A percentile compares a stretch with the other conserved stretches of the same genome.
Evolutionary conservation across 164 flowering plant species (phyloP).

Genomic region (Sextonia rubra): DNA sequence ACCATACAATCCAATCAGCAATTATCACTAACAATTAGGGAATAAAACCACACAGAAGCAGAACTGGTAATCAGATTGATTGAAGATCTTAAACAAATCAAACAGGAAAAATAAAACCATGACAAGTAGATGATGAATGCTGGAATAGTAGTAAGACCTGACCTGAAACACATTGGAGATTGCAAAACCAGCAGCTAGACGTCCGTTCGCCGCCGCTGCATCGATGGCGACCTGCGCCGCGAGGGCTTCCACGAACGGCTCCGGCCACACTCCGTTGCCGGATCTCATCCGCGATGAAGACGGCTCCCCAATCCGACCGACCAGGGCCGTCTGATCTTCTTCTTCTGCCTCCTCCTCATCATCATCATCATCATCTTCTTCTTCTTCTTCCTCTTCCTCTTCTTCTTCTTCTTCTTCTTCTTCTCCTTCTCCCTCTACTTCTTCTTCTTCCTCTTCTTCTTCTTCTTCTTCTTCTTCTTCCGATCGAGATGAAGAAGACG

Average conservation of each 20-base stretch:
- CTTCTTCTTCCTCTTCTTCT: slow-evolving; percentile 10
- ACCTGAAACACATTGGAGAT: slow-evolving; percentile 68
- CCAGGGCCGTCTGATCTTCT: not conserved
- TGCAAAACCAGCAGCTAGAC: slow-evolving; percentile 63
- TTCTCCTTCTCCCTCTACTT: not conserved
- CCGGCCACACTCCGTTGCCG: slow-evolving; percentile 71
- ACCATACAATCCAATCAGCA: too few relatives aligned
- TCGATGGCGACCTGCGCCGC: slow-evolving; percentile 62
- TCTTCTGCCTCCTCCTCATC: not conserved
- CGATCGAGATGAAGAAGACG: slow-evolving; percentile 34
- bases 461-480: slow-evolving; percentile 15
- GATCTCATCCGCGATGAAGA: slow-evolving; percentile 46
- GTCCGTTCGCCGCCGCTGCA: slow-evolving; percentile 42
- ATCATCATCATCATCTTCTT: not conserved
- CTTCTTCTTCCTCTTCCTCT: slow-evolving; percentile 8
- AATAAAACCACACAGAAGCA: not conserved
- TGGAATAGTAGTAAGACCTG: not conserved
- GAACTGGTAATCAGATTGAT: too few relatives aligned
- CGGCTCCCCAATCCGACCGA: slow-evolving; percentile 36
- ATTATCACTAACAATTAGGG: too few relatives aligned
- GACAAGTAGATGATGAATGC: not conserved
- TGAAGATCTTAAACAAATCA: not conserved
- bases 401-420: slow-evolving; percentile 12
- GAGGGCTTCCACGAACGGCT: slow-evolving; percentile 75
- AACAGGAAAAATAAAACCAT: not conserved